Percentiles rank a stretch among this genome's conserved stretches.
Evolutionary conservation across 176 grass and related monocot species (phyloP).

Genomic region (Carex littledalei): DNA sequence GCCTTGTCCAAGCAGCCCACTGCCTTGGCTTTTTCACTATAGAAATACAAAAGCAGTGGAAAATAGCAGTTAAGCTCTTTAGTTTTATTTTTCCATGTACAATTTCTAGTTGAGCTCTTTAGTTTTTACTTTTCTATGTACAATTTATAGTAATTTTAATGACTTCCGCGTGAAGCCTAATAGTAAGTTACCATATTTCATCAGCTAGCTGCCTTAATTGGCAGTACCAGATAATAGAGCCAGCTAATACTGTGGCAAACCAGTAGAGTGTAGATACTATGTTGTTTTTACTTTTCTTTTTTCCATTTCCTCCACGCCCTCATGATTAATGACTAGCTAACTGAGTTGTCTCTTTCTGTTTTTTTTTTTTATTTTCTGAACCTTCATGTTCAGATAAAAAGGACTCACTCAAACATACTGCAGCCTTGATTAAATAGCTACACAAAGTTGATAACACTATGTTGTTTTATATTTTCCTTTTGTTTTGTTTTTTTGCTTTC

Average conservation of each 20-base stretch:
- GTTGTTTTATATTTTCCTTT: neutral
- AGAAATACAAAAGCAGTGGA: neutral
- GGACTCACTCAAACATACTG: neutral
- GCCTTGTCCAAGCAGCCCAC: constrained; percentile 96
- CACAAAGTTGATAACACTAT: neutral
- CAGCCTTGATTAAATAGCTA: neutral
- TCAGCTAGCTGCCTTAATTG: neutral
- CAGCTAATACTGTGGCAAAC: neutral
- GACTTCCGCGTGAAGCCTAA: neutral
- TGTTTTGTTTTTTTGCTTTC: neutral
- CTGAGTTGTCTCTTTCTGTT: neutral
- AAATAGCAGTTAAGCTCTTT: neutral
- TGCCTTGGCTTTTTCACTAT: constrained; percentile 63
- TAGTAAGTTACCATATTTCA: neutral
- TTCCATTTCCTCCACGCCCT: neutral
- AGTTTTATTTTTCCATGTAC: neutral
- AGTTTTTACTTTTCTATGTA: neutral
- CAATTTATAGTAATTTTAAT: neutral
- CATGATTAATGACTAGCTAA: neutral
- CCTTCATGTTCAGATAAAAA: neutral
- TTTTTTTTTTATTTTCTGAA: neutral
- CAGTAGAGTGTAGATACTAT: neutral
- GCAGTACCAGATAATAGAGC: neutral
- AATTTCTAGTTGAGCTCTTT: neutral
- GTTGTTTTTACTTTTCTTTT: neutral